Evolutionary conservation across 768 basidiomycete species (phyloP).

Genomic region (Suillus decipiens): DNA sequence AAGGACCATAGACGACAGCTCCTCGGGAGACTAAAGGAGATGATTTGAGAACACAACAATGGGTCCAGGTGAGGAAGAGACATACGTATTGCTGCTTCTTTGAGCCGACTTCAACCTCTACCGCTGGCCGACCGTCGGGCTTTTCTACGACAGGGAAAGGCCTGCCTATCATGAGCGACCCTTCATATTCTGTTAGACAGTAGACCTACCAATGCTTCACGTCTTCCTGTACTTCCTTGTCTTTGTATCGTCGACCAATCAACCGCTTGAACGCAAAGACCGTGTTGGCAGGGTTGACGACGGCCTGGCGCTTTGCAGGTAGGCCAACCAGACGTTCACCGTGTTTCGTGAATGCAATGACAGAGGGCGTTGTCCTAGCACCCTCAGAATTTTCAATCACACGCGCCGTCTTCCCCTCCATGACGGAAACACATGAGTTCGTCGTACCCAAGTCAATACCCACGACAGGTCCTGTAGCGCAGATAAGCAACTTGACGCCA

Average conservation of each 20-base stretch:
- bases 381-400: slow-evolving; percentile 99
- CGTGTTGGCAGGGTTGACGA: slow-evolving; percentile 93
- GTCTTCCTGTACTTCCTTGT: slow-evolving; percentile 93
- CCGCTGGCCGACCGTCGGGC: slow-evolving; percentile 73
- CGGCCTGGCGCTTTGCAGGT: slow-evolving; percentile 95
- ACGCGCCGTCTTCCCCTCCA: slow-evolving; percentile 93
- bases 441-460: slow-evolving; percentile 97
- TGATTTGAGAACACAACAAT: neutral
- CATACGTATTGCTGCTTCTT: slow-evolving; percentile 80
- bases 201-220: slow-evolving; percentile 72
- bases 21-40: slow-evolving; percentile 68
- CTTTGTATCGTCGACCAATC: slow-evolving; percentile 91
- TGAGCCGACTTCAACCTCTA: slow-evolving; percentile 83
- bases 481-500: neutral
- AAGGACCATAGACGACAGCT: slow-evolving; percentile 85
- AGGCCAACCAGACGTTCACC: slow-evolving; percentile 95
- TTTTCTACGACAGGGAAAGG: slow-evolving; percentile 79
- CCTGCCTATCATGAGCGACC: slow-evolving; percentile 42
- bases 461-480: slow-evolving; percentile 72
- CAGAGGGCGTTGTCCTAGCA: slow-evolving; percentile 96
- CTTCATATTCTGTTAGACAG: neutral
- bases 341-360: slow-evolving; percentile 98
- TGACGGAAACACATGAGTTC: slow-evolving; percentile 89
- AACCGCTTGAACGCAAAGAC: slow-evolving; percentile 93
- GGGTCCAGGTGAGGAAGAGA: slow-evolving; percentile 16